Percentiles rank a stretch among this genome's conserved stretches.
These are phyloP conservation scores for Aureobasidium mangrovei DNA, from an alignment of 2,329 filamentous ascomycete genomes.

Conservation along the genomic window DNA sequence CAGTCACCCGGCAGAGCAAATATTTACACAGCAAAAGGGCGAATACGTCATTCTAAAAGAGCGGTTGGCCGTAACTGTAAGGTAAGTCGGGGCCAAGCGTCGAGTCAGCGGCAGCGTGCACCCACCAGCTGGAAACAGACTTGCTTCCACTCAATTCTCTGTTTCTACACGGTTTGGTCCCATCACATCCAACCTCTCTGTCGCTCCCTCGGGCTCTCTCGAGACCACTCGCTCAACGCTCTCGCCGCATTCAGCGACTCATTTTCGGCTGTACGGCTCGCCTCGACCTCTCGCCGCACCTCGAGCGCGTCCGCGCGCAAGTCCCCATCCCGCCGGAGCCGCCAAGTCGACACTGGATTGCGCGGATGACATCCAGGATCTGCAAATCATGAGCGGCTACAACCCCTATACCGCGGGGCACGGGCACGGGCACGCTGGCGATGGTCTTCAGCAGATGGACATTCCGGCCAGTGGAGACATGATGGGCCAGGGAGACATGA, in stretches of 20 bases:
- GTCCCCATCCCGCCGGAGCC: conserved; percentile 3
- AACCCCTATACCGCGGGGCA: conserved; percentile 25
- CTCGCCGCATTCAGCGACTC: not conserved
- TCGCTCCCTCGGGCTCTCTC: not conserved
- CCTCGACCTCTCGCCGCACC: conserved; percentile 1
- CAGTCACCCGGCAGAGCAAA: too few relatives aligned
- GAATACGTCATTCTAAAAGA: not conserved
- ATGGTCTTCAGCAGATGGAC: conserved; percentile 17
- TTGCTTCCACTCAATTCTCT: conserved; percentile 4
- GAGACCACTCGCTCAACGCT: not conserved
- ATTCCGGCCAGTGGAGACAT: conserved; percentile 22
- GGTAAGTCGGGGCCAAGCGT: too few relatives aligned
- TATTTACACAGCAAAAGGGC: not conserved
- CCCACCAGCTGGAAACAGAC: not conserved
- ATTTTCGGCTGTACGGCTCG: not conserved
- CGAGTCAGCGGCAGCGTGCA: not conserved
- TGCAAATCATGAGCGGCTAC: conserved; percentile 30
- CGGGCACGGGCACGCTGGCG: conserved; percentile 21
- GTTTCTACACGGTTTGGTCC: not conserved
- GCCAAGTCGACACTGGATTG: conserved; percentile 3
- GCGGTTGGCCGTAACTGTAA: not conserved
- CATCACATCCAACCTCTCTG: not conserved
- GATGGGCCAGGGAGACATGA: conserved; percentile 27
- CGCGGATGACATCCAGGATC: conserved; percentile 4
- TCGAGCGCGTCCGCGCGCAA: conserved; percentile 1